Conservation (phyloP, 257 asterid genomes). For the Nicotiana knightiana region DNA sequence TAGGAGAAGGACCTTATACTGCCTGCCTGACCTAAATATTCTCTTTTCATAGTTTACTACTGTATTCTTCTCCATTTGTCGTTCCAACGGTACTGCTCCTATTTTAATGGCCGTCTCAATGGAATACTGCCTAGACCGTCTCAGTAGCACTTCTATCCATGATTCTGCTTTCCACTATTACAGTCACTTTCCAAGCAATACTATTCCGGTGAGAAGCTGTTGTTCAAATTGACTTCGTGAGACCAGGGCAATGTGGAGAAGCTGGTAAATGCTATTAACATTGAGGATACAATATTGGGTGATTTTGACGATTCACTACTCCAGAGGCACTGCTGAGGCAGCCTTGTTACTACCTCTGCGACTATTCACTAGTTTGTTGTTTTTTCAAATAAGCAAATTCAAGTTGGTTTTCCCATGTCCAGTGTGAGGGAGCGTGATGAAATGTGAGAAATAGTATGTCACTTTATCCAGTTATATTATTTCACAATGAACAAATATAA, state of each 20-base stretch:
- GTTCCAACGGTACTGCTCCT: background rate
- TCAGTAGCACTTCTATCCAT: too few species aligned
- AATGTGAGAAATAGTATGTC: background rate
- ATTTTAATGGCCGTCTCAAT: background rate
- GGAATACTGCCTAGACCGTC: background rate
- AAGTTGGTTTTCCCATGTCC: background rate
- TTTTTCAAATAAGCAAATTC: background rate
- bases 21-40: background rate
- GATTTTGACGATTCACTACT: background rate
- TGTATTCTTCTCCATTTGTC: background rate
- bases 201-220: background rate
- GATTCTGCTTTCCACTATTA: background rate
- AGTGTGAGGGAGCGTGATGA: background rate
- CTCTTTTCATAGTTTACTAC: background rate
- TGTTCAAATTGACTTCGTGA: background rate
- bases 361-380: background rate
- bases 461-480: background rate
- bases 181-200: background rate
- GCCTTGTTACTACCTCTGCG: background rate
- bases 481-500: background rate
- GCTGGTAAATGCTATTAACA: background rate
- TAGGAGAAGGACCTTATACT: background rate
- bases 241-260: background rate
- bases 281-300: background rate
- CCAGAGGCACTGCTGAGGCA: background rate